These are phyloP conservation scores for Hypoxylon rubiginosum DNA, from an alignment of 2,329 filamentous ascomycete species.

Conservation along the genomic window DNA sequence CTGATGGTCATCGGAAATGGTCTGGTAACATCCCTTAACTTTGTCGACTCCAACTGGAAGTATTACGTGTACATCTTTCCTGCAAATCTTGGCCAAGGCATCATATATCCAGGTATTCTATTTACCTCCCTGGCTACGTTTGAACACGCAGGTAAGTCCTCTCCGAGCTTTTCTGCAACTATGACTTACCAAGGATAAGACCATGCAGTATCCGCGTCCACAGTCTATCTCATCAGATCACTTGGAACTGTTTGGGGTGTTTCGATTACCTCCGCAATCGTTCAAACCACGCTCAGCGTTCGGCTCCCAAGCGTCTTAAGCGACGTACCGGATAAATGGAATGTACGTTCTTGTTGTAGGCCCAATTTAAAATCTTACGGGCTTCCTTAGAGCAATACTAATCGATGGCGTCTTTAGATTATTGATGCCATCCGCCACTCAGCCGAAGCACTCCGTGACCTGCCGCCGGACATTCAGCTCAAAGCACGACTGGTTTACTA, in stretches of 20 bases:
- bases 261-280: slow-evolving; percentile 71
- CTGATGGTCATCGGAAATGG: slow-evolving; percentile 68
- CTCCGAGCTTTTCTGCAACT: neutral
- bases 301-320: slow-evolving; percentile 66
- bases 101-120: slow-evolving; percentile 69
- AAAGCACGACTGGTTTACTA: slow-evolving; percentile 71
- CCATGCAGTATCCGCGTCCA: slow-evolving; percentile 73
- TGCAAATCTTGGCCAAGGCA: slow-evolving; percentile 70
- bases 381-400: slow-evolving; percentile 45
- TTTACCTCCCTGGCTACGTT: slow-evolving; percentile 75
- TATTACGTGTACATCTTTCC: slow-evolving; percentile 70
- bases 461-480: slow-evolving; percentile 69
- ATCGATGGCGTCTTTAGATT: slow-evolving; percentile 57
- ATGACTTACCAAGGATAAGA: slow-evolving; percentile 57
- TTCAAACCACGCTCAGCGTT: slow-evolving; percentile 71
- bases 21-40: slow-evolving; percentile 63
- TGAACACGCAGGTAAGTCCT: slow-evolving; percentile 67
- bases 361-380: slow-evolving; percentile 24
- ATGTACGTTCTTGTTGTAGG: slow-evolving; percentile 58
- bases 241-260: slow-evolving; percentile 75
- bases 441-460: slow-evolving; percentile 65
- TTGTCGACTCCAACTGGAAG: slow-evolving; percentile 65
- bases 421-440: slow-evolving; percentile 74
- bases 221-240: slow-evolving; percentile 73
- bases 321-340: slow-evolving; percentile 69